A percentile compares a stretch with the other conserved stretches of the same genome.
Conservation (phyloP, 176 grass and related monocot species). For the Tillandsia fasciculata region DNA sequence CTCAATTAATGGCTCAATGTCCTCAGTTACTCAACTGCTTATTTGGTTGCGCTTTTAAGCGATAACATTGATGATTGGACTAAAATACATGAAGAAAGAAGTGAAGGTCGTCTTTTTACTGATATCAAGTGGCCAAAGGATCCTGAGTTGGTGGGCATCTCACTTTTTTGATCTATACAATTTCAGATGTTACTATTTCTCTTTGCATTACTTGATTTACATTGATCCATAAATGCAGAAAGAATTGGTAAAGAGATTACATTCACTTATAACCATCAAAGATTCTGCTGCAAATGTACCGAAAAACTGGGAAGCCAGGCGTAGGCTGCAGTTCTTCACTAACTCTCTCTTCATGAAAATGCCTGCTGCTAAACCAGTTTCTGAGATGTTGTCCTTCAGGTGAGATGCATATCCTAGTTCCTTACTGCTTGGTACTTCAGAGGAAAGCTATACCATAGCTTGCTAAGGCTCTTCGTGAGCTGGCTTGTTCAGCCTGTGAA, state of each 20-base stretch:
- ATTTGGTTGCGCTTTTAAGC: conserved; percentile 34
- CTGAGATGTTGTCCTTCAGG: conserved; percentile 93
- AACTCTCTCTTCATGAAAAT: conserved; percentile 91
- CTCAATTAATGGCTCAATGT: conserved; percentile 1
- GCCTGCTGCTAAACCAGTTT: conserved; percentile 59
- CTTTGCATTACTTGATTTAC: conserved; percentile 16
- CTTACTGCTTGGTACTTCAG: conserved; percentile 4
- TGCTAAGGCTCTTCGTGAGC: neutral
- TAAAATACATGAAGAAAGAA: conserved; percentile 47
- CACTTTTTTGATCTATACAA: neutral
- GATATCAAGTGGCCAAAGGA: conserved; percentile 81
- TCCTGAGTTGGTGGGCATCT: conserved; percentile 48
- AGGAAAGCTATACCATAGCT: neutral
- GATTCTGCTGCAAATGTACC: conserved; percentile 87
- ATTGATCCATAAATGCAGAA: conserved; percentile 37
- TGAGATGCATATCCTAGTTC: conserved; percentile 22
- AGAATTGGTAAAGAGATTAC: conserved; percentile 63
- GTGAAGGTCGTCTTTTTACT: conserved; percentile 63
- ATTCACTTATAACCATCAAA: conserved; percentile 88
- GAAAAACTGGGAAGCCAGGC: conserved; percentile 78
- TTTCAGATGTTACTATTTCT: conserved; percentile 1
- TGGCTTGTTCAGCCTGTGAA: neutral
- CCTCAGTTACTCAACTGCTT: conserved; percentile 13
- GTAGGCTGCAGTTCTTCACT: conserved; percentile 79
- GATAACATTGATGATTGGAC: conserved; percentile 54